phyloP scores from a whole-genome alignment of 139 green algal genomes.

The Closterium sp. region DNA sequence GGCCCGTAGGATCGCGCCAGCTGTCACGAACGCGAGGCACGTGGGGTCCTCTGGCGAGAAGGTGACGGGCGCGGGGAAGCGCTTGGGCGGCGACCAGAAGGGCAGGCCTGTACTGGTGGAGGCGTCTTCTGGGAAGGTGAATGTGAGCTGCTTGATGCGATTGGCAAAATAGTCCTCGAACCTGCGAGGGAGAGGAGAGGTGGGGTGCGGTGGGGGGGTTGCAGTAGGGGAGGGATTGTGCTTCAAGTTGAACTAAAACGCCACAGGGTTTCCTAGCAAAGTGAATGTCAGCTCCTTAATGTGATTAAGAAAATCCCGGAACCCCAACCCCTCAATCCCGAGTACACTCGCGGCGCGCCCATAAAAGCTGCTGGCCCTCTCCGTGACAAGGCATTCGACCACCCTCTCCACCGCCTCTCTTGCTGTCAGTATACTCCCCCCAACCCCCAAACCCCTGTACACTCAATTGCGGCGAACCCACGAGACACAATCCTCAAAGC shows the following conservation, averaged over 20 bases:
- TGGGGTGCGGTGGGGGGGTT: background rate
- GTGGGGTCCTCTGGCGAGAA: slow-evolving; percentile 75
- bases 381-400: slow-evolving; percentile 74
- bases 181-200: background rate
- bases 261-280: no score
- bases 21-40: slow-evolving; percentile 72
- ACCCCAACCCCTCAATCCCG: no score
- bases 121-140: slow-evolving; percentile 95
- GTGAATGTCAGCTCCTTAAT: no score
- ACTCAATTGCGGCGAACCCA: slow-evolving; percentile 67
- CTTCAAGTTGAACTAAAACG: no score
- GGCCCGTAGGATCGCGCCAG: slow-evolving; percentile 84
- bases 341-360: slow-evolving; percentile 61
- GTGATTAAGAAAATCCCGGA: no score
- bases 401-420: slow-evolving; percentile 83
- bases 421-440: slow-evolving; percentile 44
- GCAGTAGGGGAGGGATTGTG: no score
- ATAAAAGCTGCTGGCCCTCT: slow-evolving; percentile 69
- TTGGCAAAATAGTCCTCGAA: slow-evolving; percentile 81
- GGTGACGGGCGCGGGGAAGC: slow-evolving; percentile 83
- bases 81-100: slow-evolving; percentile 97
- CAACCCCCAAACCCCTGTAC: background rate
- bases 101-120: slow-evolving; percentile 81
- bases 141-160: slow-evolving; percentile 85
- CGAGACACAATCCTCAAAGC: slow-evolving; percentile 83